Conservation (phyloP, 202 grass and related monocot species). For the Bolboschoenoplectus hybrid region DNA sequence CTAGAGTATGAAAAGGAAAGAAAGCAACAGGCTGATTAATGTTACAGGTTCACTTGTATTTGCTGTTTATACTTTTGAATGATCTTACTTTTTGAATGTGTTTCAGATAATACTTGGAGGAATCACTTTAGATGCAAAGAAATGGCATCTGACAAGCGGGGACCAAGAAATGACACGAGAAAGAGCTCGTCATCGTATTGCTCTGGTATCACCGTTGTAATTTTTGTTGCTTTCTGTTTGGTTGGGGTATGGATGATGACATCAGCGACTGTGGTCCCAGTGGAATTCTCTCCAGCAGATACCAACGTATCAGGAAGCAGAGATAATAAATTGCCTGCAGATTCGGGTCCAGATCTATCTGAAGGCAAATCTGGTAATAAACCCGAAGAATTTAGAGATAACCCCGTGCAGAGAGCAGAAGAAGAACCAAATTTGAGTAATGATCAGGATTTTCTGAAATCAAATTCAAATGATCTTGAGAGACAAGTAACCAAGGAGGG, state of each 20-base stretch:
- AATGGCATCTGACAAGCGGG: slow-evolving; percentile 63
- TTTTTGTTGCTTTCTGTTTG: slow-evolving; percentile 73
- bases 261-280: slow-evolving; percentile 61
- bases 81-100: not conserved
- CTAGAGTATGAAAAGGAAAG: not conserved
- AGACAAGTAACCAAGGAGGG: slow-evolving; percentile 28
- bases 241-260: slow-evolving; percentile 72
- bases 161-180: slow-evolving; percentile 19
- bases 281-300: slow-evolving; percentile 45
- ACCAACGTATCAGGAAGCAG: slow-evolving; percentile 28
- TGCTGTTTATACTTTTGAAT: slow-evolving; percentile 9
- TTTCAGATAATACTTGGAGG: not conserved
- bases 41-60: not conserved
- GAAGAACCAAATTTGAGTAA: slow-evolving; percentile 13
- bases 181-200: slow-evolving; percentile 42
- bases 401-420: slow-evolving; percentile 23
- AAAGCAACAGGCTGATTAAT: not conserved
- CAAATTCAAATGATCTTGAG: slow-evolving; percentile 24
- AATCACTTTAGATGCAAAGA: slow-evolving; percentile 28
- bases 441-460: slow-evolving; percentile 25
- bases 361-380: slow-evolving; percentile 25
- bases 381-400: slow-evolving; percentile 31
- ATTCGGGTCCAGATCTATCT: slow-evolving; percentile 31
- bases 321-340: slow-evolving; percentile 7
- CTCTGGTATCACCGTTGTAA: slow-evolving; percentile 44